Evolutionary conservation across 1,139 yeast species (phyloP), one percentile per base, ranked within the genome.

Genomic region (Protomyces macrosporus): DNA sequence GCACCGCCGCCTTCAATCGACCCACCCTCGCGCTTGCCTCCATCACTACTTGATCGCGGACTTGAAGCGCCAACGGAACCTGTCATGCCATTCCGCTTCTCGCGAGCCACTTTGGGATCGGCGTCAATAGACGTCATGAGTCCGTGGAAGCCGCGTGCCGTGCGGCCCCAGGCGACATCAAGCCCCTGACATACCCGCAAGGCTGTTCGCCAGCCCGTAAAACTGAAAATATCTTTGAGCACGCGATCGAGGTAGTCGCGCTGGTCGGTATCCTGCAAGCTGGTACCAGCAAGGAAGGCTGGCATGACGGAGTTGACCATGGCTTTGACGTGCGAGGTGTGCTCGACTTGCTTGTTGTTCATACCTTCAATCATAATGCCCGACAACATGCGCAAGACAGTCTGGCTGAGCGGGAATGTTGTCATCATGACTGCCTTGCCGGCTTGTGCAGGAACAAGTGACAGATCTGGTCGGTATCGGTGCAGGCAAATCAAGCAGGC

Each of bases 141-240:
- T 35, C 60, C 42, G n/a, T 34, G 48, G 36, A 50, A 48, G 37
- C 32, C 48, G 3, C 55, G 35, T 9, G 55, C 14, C 23, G 23
- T 33, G 3, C 56, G 56, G n/a, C 53, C 50, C 63, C 63, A 58
- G 9, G 63, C 63, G 23, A 58, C 52, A 23, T 52, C 56, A 12
- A 52, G 42, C 3, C 57, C 63, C 39, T 58, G 56, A 9, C 52
- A 50, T 3, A 58, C 63, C 12, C 63, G 63, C 30, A 40, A 10
- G 23, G 58, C 54, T 35, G 63, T 53, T 12, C 53, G 58, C 58
- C 63, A 53, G 12, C 63, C 63, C 5, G 63, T 53, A 7, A 53
- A 53, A 32, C 33, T 37, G 54, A 35, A 53, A 42, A 60, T 36
- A n/a, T 53, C 58, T 50, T 53, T 53, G 36, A 53, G 33, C 54